These are phyloP conservation scores for Hansenula lynferdii DNA, from an alignment of 1,139 yeast species.

Conservation along the genomic window DNA sequence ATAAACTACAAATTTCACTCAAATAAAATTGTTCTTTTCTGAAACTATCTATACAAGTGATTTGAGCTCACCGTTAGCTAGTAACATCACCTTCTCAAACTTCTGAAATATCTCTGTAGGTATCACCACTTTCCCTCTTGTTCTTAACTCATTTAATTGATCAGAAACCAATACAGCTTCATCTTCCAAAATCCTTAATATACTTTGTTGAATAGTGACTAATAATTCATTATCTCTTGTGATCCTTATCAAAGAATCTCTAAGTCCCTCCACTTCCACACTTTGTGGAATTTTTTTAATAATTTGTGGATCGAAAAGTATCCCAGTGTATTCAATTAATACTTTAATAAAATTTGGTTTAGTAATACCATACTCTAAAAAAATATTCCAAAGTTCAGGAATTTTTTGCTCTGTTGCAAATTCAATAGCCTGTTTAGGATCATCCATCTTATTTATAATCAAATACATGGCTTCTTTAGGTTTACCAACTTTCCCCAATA, in stretches of 20 bases:
- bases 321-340: conserved; percentile 66
- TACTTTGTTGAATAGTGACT: conserved; percentile 50
- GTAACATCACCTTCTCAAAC: conserved; percentile 7
- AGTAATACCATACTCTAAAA: conserved; percentile 65
- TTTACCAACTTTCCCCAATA: conserved; percentile 82
- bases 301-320: conserved; percentile 64
- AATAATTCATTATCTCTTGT: conserved; percentile 62
- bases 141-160: conserved; percentile 17
- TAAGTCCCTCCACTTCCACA: conserved; percentile 62
- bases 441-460: conserved; percentile 71
- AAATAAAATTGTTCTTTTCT: too few species aligned
- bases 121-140: conserved; percentile 12
- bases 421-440: conserved; percentile 75
- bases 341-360: conserved; percentile 74
- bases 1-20: too few species aligned
- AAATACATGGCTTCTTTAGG: conserved; percentile 68
- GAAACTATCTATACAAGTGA: neutral
- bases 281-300: conserved; percentile 59
- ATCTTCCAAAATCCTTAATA: conserved; percentile 55
- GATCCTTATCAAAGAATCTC: conserved; percentile 55
- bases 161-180: conserved; percentile 47
- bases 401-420: conserved; percentile 77
- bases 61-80: conserved; percentile 4
- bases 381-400: conserved; percentile 70
- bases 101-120: conserved; percentile 3